These are phyloP conservation scores for Cadophora malorum DNA, from an alignment of 2,329 filamentous ascomycete species.

Conservation along the genomic window DNA sequence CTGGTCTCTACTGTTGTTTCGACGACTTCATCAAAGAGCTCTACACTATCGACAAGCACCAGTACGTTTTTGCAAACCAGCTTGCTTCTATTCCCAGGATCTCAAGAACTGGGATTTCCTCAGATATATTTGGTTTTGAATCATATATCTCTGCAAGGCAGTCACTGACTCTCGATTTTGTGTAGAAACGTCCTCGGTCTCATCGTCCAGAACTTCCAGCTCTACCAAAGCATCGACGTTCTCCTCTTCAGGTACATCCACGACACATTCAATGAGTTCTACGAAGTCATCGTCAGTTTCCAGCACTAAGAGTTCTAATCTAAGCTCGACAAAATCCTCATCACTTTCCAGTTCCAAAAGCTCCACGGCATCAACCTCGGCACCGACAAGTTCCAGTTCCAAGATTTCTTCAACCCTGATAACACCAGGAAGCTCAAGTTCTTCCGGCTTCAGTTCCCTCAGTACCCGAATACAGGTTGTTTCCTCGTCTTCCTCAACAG, in stretches of 20 bases:
- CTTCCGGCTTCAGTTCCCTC: not conserved
- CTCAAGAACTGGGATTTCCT: no score
- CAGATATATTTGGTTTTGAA: no score
- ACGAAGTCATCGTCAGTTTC: not conserved
- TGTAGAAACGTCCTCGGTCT: not conserved
- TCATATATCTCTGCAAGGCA: no score
- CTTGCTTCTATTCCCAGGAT: no score
- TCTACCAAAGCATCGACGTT: not conserved
- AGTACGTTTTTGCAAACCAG: not conserved
- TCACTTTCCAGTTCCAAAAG: not conserved
- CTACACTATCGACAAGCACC: not conserved
- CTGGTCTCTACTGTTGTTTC: not conserved
- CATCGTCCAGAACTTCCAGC: not conserved
- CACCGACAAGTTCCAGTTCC: not conserved
- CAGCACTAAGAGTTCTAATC: not conserved
- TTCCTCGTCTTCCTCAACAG: constrained; percentile 4
- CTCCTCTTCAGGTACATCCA: not conserved
- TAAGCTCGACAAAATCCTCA: not conserved
- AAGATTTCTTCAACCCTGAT: not conserved
- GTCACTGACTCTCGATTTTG: no score
- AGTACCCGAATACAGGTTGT: not conserved
- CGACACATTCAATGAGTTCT: not conserved
- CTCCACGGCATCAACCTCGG: constrained; percentile 1
- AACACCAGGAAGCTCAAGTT: not conserved
- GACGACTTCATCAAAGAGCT: constrained; percentile 12